phyloP scores from a whole-genome alignment of 768 basidiomycete species.

The Clathrus columnatus region DNA sequence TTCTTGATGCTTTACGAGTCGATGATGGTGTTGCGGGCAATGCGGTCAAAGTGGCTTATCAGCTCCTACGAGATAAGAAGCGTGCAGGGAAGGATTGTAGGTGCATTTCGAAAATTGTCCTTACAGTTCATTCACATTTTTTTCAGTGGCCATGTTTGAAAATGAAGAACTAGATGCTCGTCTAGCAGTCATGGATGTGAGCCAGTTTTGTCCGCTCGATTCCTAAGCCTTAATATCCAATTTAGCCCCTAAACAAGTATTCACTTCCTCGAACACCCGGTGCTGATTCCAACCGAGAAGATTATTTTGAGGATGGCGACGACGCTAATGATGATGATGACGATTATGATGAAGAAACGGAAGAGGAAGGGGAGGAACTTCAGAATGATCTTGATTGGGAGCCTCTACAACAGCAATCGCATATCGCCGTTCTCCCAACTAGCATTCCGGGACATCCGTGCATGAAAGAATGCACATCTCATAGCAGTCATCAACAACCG shows the following conservation, averaged over 20 bases:
- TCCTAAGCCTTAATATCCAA: not conserved
- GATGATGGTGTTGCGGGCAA: slow-evolving; percentile 85
- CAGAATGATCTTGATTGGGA: slow-evolving; percentile 29
- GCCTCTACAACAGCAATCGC: slow-evolving; percentile 2
- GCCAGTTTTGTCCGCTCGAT: slow-evolving; percentile 21
- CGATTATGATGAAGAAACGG: slow-evolving; percentile 36
- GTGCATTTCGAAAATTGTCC: too few relatives aligned
- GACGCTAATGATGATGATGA: slow-evolving; percentile 31
- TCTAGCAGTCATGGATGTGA: slow-evolving; percentile 70
- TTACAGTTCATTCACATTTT: slow-evolving; percentile 14
- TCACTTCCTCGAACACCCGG: not conserved
- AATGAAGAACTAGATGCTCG: slow-evolving; percentile 82
- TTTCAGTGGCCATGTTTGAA: slow-evolving; percentile 62
- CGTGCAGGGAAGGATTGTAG: slow-evolving; percentile 76
- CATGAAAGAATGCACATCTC: slow-evolving; percentile 16
- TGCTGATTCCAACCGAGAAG: not conserved
- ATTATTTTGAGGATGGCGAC: slow-evolving; percentile 37
- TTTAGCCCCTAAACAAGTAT: not conserved
- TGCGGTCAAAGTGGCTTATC: slow-evolving; percentile 93
- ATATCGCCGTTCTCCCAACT: slow-evolving; percentile 84
- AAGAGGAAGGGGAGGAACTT: not conserved
- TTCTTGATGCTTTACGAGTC: slow-evolving; percentile 76
- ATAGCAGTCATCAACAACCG: slow-evolving; percentile 30
- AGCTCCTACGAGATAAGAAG: slow-evolving; percentile 84
- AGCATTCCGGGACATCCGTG: slow-evolving; percentile 58